Base-by-base conservation (phyloP, 202 grass and related monocot genomes). In the Zizania palustris region DNA sequence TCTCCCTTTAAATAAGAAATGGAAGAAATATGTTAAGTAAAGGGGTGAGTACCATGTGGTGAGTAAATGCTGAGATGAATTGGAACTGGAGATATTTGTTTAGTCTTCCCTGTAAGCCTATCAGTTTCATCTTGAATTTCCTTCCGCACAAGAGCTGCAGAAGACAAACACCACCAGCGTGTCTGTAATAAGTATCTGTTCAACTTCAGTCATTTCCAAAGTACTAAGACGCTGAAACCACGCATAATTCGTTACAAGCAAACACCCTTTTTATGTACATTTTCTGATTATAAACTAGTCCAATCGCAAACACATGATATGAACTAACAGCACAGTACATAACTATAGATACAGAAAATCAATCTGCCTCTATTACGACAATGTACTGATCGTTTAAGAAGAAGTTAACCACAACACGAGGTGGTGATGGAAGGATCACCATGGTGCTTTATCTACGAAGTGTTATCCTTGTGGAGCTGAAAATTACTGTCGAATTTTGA, bases 11-110 rank as follows among this genome's bases (percentile, higher is more conserved):
- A 36, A 39, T 28, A 61, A 34, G 9, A 55, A 33, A 55, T 13
- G 15, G 53, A 66, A 78, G 3, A 11, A 38, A 10, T 48, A 85
- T 54, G n/a, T 68, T 80, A 44, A 45, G 74, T 11, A 35, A 20
- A 72, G 5, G 48, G 58, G 16, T 68, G 19, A 60, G 50, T 91
- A 90, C 95, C 87, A 60, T 92, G 60, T 70, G 95, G 89, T 77
- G 91, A 98, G 71, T 88, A 94, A 79, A 98, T 98, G 83, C 91
- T 94, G 67, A 98, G 91, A 85, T 98, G 95, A 88, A 98, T 94
- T 37, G 95, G 95, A 92, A 94, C 83, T 4, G 84, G 54, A 82
- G 91, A 98, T 73, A 98, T 94, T 76, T 98, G 95, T 65, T 98
- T 98, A 45, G 89, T 80, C 79, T 80, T 98, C 79, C 95, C 89